Base-by-base conservation (phyloP, 2,329 filamentous ascomycete species). In the Pleomassaria siparia region DNA sequence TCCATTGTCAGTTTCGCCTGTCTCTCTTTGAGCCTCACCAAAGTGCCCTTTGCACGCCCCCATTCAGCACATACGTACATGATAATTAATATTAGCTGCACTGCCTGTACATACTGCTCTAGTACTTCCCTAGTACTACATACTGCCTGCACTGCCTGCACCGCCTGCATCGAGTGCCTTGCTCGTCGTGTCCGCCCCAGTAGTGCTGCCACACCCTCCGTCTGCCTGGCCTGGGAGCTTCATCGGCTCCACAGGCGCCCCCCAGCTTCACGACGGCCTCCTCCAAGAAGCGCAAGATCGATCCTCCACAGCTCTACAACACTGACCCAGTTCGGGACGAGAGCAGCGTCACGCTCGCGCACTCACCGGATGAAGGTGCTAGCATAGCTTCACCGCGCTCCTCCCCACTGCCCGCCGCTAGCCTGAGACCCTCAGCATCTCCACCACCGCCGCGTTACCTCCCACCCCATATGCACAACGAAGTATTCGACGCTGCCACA, bases 381-480 rank as follows among this genome's bases (percentile, higher is more conserved):
- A 56, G 47, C 28, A 51, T 60, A 56, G 59, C 51, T 24, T 69
- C 66, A 28, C 62, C 64, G 54, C 66, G 61, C 55, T 69, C 69
- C 49, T 71, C 69, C 56, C 67, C 70, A 52, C 67, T 66, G 44
- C 55, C 55, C 40, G 29, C 56, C 46, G n/a, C n/a, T n/a, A 54
- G 41, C 50, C 44, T 51, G 30, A 50, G 58, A 43, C 45, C 63
- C 47, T 67, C 68, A 41, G 59, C 64, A 50, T 70, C 61, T 16
- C 70, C 72, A 50, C 69, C 61, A 15, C 70, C 72, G 45, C 71
- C 74, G 35, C 74, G 77, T 49, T 80, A 77, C 63, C 72, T 83
- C 46, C 80, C 80, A 51, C 76, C 79, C 44, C 80, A 82, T 66
- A 69, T 83, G 47, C 78, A 80, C 63, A 74, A 76, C 65, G 78